Percentiles rank a stretch among this genome's conserved stretches.
Conservation (phyloP, 78 protist species). For the Tieghemostelium lacteum region DNA sequence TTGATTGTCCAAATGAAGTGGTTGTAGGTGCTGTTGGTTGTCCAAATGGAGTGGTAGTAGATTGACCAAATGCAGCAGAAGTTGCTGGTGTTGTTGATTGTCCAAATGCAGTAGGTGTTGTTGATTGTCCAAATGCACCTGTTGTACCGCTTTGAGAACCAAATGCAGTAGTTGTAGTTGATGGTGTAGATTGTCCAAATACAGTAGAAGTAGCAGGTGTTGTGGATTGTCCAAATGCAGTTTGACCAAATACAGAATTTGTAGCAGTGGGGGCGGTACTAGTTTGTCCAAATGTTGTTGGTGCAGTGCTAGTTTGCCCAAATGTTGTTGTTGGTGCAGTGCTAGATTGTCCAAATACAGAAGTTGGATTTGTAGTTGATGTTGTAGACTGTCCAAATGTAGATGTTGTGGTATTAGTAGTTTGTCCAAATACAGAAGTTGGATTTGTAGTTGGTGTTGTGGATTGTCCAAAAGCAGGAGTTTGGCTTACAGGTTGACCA, state of each 20-base stretch:
- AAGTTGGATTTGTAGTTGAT: not conserved
- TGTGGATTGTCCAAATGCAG: slow-evolving; percentile 2
- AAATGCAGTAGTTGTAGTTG: not conserved
- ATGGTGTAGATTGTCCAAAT: not conserved
- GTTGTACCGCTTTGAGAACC: not conserved
- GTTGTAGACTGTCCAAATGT: slow-evolving; percentile 3
- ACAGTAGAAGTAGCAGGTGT: not conserved
- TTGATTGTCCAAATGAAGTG: not conserved
- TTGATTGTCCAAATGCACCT: not conserved
- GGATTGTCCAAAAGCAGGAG: not conserved
- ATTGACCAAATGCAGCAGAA: not conserved
- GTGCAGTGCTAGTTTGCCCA: not conserved
- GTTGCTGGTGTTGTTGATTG: not conserved
- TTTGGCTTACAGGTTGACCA: not conserved
- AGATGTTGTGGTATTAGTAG: not conserved
- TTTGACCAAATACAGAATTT: slow-evolving; percentile 18
- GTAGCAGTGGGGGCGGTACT: not conserved
- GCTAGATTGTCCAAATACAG: not conserved
- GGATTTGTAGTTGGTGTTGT: not conserved
- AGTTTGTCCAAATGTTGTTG: slow-evolving; percentile 15
- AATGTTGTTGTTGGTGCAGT: not conserved
- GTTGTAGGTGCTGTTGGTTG: not conserved
- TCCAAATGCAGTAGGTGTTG: not conserved
- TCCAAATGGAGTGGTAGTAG: slow-evolving; percentile 4
- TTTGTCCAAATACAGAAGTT: not conserved